These are phyloP conservation scores for Poteriospumella lacustris DNA, from an alignment of 108 stramenopile genomes.

Conservation along the genomic window DNA sequence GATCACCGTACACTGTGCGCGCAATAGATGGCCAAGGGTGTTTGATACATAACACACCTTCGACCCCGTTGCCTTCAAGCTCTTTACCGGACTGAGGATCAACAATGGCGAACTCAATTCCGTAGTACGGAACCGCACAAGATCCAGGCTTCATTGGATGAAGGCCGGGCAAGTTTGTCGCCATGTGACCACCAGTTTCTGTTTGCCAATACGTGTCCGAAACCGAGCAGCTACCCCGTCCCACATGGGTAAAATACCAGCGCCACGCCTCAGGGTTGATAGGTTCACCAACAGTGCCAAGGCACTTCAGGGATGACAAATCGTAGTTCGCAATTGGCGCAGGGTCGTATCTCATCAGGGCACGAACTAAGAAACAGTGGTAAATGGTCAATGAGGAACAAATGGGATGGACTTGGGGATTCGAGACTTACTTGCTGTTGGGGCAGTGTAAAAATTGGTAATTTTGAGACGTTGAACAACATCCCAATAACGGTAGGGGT, in stretches of 20 bases:
- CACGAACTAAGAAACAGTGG: constrained; percentile 54
- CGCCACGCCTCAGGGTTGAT: constrained; percentile 98
- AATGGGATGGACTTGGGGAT: neutral
- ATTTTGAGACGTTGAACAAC: constrained; percentile 79
- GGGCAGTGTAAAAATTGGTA: constrained; percentile 82
- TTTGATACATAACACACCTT: constrained; percentile 83
- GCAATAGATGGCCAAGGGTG: constrained; percentile 85
- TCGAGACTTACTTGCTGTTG: constrained; percentile 68
- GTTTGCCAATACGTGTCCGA: constrained; percentile 99
- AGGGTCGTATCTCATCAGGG: constrained; percentile 84
- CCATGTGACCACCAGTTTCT: constrained; percentile 92
- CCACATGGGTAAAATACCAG: constrained; percentile 84
- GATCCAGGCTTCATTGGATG: constrained; percentile 92
- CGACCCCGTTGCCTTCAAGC: constrained; percentile 64
- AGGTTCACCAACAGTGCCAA: constrained; percentile 95
- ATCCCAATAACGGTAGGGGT: constrained; percentile 86
- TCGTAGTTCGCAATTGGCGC: constrained; percentile 74
- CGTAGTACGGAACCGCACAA: constrained; percentile 85
- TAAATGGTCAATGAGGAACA: neutral
- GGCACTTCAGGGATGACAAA: constrained; percentile 68
- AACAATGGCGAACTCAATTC: constrained; percentile 75
- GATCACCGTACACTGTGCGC: constrained; percentile 69
- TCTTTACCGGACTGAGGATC: constrained; percentile 57
- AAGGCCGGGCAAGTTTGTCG: constrained; percentile 84
- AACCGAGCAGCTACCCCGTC: constrained; percentile 82